Evolutionary conservation across 73 alveolate species (phyloP).

Genomic region (Paramecium octaurelia): DNA sequence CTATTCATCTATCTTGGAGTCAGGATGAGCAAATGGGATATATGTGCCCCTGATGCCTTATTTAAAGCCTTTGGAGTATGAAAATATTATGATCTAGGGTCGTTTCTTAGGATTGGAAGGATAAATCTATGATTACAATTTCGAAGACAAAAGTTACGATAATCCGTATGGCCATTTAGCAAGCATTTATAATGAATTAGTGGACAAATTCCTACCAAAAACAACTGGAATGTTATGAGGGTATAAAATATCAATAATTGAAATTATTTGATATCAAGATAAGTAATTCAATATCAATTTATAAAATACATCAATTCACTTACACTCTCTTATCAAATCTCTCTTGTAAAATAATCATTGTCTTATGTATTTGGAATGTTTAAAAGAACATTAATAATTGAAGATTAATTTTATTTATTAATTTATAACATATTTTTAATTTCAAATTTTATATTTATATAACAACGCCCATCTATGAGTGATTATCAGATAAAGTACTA

Average conservation of each 20-base stretch:
- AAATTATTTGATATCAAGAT: background rate
- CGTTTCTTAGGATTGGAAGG: constrained; percentile 18
- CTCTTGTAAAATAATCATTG: too few relatives aligned
- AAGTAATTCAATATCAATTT: too few relatives aligned
- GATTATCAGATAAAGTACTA: constrained; percentile 26
- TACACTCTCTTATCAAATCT: too few relatives aligned
- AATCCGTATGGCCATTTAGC: background rate
- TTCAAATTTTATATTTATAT: background rate
- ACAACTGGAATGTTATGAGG: background rate
- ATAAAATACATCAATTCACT: too few relatives aligned
- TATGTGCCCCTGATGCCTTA: constrained; percentile 83
- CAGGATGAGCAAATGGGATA: constrained; percentile 76
- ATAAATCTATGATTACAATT: background rate
- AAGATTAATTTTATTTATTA: background rate
- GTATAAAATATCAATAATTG: background rate
- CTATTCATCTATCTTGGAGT: constrained; percentile 62
- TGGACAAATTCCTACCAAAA: background rate
- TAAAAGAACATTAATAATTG: background rate
- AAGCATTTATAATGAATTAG: background rate
- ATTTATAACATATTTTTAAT: background rate
- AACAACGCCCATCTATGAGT: background rate
- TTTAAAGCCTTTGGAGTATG: constrained; percentile 70
- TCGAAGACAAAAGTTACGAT: background rate
- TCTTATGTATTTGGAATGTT: too few relatives aligned
- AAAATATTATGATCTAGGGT: background rate